These are phyloP conservation scores for Aureobasidium musti DNA, from an alignment of 2,329 filamentous ascomycete genomes.

Conservation along the genomic window DNA sequence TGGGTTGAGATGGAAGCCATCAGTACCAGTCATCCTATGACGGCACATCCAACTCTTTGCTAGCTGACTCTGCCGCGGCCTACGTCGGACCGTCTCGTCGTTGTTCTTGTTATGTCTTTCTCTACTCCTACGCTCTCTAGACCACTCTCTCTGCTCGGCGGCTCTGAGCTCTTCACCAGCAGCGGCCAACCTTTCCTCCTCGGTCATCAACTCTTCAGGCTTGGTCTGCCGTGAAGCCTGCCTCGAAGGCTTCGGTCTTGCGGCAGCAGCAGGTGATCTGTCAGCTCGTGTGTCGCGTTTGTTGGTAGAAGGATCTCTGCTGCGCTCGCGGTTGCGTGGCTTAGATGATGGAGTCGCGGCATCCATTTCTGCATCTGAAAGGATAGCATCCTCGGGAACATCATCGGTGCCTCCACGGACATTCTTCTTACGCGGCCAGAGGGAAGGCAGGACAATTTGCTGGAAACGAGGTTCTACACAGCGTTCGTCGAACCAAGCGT, in stretches of 20 bases:
- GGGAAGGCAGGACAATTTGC: constrained; percentile 76
- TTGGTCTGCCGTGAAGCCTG: constrained; percentile 15
- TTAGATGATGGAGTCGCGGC: not conserved
- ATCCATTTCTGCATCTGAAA: constrained; percentile 24
- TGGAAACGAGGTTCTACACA: constrained; percentile 85
- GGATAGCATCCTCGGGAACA: constrained; percentile 35
- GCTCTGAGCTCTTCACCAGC: constrained; percentile 31
- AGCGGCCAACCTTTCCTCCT: constrained; percentile 28
- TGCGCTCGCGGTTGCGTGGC: constrained; percentile 20
- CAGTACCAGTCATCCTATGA: constrained; percentile 12
- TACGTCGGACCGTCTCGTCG: constrained; percentile 12
- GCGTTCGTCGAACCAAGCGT: constrained; percentile 85
- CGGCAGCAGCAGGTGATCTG: not conserved
- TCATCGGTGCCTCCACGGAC: constrained; percentile 70
- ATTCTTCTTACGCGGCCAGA: constrained; percentile 85
- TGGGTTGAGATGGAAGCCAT: not conserved
- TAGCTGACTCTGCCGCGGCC: constrained; percentile 6
- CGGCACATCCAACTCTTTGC: constrained; percentile 17
- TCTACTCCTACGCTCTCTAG: constrained; percentile 29
- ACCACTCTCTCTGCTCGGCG: constrained; percentile 31
- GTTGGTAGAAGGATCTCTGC: constrained; percentile 4
- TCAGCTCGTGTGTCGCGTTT: not conserved
- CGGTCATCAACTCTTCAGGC: constrained; percentile 22
- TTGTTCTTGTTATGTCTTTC: constrained; percentile 26
- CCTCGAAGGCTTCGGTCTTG: constrained; percentile 10